Evolutionary conservation across 176 grass and related monocot species (phyloP).

Genomic region (Themeda triandra): DNA sequence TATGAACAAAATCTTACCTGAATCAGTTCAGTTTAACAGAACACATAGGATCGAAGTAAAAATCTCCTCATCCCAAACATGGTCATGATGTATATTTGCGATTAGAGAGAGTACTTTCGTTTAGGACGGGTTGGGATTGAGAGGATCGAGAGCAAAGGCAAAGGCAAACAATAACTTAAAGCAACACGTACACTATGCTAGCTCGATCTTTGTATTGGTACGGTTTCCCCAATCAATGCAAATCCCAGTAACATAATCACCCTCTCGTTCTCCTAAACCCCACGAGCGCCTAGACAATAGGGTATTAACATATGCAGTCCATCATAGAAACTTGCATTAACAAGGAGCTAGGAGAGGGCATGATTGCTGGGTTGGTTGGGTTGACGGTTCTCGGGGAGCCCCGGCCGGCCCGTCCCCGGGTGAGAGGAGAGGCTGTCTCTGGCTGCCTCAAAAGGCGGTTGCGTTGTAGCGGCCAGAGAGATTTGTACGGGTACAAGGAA

Average conservation of each 20-base stretch:
- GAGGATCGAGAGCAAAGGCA: background rate
- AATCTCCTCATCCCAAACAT: no score
- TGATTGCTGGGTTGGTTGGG: slow-evolving; percentile 37
- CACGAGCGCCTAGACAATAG: slow-evolving; percentile 31
- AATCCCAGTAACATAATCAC: background rate
- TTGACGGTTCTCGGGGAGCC: background rate
- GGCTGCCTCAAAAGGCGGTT: slow-evolving; percentile 42
- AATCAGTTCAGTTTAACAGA: no score
- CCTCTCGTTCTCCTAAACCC: slow-evolving; percentile 28
- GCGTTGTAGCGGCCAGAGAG: slow-evolving; percentile 35
- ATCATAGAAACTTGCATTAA: background rate
- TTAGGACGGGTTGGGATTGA: background rate
- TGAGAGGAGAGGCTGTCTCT: background rate
- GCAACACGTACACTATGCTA: background rate
- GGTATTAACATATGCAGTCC: no score
- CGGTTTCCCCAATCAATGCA: slow-evolving; percentile 17
- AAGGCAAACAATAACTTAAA: background rate
- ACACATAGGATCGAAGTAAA: no score
- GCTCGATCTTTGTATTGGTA: slow-evolving; percentile 22
- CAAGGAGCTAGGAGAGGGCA: background rate
- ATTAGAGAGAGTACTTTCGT: background rate
- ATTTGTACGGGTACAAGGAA: slow-evolving; percentile 81
- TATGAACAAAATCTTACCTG: no score
- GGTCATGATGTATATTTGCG: no score
- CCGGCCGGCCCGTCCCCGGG: slow-evolving; percentile 27